Percentiles rank a stretch among this genome's conserved stretches.
These are phyloP conservation scores for Colletotrichum godetiae DNA, from an alignment of 2,329 filamentous ascomycete species.

Conservation along the genomic window DNA sequence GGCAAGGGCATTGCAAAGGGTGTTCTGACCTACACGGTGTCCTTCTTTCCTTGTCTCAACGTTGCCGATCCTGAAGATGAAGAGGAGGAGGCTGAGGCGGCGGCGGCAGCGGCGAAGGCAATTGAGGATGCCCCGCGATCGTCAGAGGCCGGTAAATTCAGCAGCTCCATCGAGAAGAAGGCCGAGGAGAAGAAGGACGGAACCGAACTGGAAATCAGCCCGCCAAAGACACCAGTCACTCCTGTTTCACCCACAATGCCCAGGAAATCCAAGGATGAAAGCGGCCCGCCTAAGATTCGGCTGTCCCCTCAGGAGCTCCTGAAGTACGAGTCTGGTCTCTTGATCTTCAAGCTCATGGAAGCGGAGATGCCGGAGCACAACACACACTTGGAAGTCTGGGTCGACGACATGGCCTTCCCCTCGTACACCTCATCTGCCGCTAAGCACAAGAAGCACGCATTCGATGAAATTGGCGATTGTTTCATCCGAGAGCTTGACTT, in stretches of 20 bases:
- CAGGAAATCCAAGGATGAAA: conserved; percentile 62
- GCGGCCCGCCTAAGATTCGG: conserved; percentile 77
- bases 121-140: conserved; percentile 37
- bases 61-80: conserved; percentile 91
- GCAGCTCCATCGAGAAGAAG: conserved; percentile 49
- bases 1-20: conserved; percentile 83
- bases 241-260: conserved; percentile 58
- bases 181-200: conserved; percentile 44
- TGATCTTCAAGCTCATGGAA: conserved; percentile 95
- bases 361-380: conserved; percentile 83
- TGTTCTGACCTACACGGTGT: conserved; percentile 80
- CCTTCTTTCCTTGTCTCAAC: conserved; percentile 92
- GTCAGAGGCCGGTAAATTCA: conserved; percentile 57
- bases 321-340: conserved; percentile 88
- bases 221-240: conserved; percentile 55
- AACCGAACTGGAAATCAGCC: conserved; percentile 39
- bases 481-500: conserved; percentile 98
- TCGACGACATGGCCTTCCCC: conserved; percentile 95
- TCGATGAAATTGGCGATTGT: conserved; percentile 94
- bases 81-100: conserved; percentile 65
- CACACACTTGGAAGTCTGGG: conserved; percentile 85
- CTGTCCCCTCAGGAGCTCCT: conserved; percentile 84
- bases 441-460: conserved; percentile 73
- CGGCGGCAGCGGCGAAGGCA: conserved; percentile 52
- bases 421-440: conserved; percentile 86